These are phyloP conservation scores for Lactifluus volemus DNA, from an alignment of 768 basidiomycete species.

Conservation along the genomic window DNA sequence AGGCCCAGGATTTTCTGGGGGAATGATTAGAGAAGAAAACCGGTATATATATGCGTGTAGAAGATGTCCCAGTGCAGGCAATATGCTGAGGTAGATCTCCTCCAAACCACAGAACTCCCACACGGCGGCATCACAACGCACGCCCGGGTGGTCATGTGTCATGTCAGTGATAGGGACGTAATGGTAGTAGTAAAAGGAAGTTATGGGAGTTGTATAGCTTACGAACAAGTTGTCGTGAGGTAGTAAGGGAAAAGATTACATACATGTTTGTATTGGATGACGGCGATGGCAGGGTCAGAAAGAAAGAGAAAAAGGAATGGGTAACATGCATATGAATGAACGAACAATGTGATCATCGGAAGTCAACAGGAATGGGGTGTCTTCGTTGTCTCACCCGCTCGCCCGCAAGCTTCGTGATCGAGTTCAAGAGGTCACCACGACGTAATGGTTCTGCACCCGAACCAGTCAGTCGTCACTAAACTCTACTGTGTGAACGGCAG, in stretches of 20 bases:
- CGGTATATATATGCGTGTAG: background rate
- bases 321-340: background rate
- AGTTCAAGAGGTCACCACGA: conserved; percentile 69
- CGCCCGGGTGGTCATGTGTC: background rate
- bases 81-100: background rate
- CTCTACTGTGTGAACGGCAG: background rate
- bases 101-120: background rate
- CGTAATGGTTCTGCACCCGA: conserved; percentile 57
- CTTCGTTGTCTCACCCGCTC: conserved; percentile 35
- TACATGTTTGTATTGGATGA: background rate
- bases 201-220: background rate
- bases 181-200: background rate
- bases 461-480: background rate
- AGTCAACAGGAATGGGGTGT: conserved; percentile 4
- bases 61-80: background rate
- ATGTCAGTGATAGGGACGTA: background rate
- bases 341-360: background rate
- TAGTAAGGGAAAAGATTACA: background rate
- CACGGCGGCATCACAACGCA: background rate
- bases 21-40: background rate
- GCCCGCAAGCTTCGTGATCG: conserved; percentile 71
- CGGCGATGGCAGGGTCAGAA: background rate
- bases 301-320: background rate
- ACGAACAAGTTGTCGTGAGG: background rate
- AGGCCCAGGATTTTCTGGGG: background rate